These are phyloP conservation scores for Cystobasidiopsis lactophilus DNA, from an alignment of 768 basidiomycete species.

Conservation along the genomic window DNA sequence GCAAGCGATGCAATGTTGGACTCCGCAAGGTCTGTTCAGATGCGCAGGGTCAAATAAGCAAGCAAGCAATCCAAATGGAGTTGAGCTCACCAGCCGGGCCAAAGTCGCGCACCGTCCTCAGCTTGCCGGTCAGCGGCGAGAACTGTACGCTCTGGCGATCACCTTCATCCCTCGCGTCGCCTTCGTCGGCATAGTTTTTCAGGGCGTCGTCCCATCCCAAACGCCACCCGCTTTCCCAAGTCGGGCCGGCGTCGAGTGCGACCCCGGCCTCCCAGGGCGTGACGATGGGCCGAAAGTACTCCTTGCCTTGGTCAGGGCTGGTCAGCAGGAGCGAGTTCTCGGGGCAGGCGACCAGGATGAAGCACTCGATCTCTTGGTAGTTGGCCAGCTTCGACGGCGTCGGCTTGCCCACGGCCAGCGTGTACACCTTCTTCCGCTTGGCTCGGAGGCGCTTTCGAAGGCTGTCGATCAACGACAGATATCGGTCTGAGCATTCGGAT, in stretches of 20 bases:
- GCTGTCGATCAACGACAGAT: conserved; percentile 61
- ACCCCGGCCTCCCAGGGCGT: conserved; percentile 79
- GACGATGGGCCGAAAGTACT: conserved; percentile 72
- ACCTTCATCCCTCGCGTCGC: conserved; percentile 29
- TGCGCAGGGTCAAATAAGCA: background rate
- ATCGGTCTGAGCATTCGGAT: conserved; percentile 37
- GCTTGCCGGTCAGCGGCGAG: conserved; percentile 30
- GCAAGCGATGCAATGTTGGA: background rate
- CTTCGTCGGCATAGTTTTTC: conserved; percentile 20
- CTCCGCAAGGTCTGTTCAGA: background rate
- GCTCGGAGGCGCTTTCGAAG: conserved; percentile 46
- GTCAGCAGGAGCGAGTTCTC: conserved; percentile 51
- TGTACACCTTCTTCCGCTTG: conserved; percentile 72
- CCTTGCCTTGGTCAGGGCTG: conserved; percentile 54
- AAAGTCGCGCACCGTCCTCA: conserved; percentile 12
- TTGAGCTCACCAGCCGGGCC: background rate
- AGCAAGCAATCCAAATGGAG: background rate
- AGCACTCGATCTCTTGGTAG: conserved; percentile 89
- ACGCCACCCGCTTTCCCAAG: conserved; percentile 42
- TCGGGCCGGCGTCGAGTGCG: conserved; percentile 43
- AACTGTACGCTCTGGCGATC: conserved; percentile 70
- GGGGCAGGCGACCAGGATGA: conserved; percentile 78
- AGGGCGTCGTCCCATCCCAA: conserved; percentile 24
- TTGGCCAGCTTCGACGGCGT: conserved; percentile 89
- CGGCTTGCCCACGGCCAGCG: conserved; percentile 80